Evolutionary conservation across 192 early-diverging fungal species (phyloP), one percentile per base, ranked within the genome.

Genomic region (Gigaspora rosea): DNA sequence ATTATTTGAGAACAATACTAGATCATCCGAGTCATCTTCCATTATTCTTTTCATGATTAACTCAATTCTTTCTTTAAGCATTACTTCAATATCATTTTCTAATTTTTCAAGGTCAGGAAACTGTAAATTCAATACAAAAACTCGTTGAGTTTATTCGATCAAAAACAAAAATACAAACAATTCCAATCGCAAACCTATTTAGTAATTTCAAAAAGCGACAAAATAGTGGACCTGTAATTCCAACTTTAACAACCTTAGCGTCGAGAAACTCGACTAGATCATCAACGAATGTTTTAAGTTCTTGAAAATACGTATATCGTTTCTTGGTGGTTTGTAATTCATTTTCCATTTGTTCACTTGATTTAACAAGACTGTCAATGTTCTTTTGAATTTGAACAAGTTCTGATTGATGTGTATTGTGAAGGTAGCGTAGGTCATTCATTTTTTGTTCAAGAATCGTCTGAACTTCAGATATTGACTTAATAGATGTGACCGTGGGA

Each of bases 251-350:
- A 70, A 86, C 85, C 77, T 89, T 89, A 62, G 80, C 83, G 73
- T 89, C 88, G 46, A 88, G 81, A 58, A 89, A 86, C 22, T 85
- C 84, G 2, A 81, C 86, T 57, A 89, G 70, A 71, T 88, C 82
- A 10, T 84, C 79, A 33, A 85, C 80, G 66, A 81, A 87, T 1
- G 81, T 78, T 36, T 79, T 80, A 10, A 88, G 67, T 46, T 85
- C 81, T 46, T 88, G 86, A 68, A 85, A 89, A 70, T 88, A 89
- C 16, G 81, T 85, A 71, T 88, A 89, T 35, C 87, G 82, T 13
- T 69, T 63, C 49, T 82, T 84, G 0, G 75, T 73, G 5, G 77
- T 79, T 63, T 84, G 41, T 27, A 89, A 79, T 50, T 82, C 84
- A 1, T 76, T 82, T 2, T 79, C 82, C 3, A 84, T 52, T 16